Percentiles rank a stretch among this genome's conserved stretches.
Evolutionary conservation across 345 rosid genomes (phyloP).

Genomic region (Kernera saxatilis): DNA sequence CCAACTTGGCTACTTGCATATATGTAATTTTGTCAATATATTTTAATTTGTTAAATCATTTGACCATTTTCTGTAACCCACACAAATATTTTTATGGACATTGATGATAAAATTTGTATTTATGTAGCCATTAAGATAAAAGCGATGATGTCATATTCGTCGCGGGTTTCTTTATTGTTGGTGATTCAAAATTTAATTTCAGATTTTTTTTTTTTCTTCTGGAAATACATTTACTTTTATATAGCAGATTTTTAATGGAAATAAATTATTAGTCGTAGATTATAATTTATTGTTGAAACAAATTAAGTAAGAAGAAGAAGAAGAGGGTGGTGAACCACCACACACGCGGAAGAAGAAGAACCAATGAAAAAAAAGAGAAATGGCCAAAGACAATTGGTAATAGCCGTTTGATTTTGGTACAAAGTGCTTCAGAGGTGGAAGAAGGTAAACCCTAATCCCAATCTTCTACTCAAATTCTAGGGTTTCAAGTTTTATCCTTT

Average conservation of each 20-base stretch:
- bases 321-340: conserved; percentile 14
- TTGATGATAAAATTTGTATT: neutral
- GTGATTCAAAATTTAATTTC: neutral
- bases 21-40: neutral
- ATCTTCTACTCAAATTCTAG: neutral
- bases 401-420: conserved; percentile 8
- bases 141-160: neutral
- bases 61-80: neutral
- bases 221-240: neutral
- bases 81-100: neutral
- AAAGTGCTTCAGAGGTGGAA: conserved; percentile 6
- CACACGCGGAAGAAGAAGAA: conserved; percentile 8
- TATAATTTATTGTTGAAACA: neutral
- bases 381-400: conserved; percentile 2
- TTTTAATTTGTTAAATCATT: neutral
- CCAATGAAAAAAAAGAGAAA: conserved; percentile 5
- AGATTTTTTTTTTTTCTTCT: neutral
- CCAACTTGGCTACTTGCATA: neutral
- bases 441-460: conserved; percentile 22
- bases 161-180: neutral
- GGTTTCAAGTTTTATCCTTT: neutral
- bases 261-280: neutral
- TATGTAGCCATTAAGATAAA: neutral
- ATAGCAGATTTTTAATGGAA: no score
- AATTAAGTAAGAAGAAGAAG: neutral